A percentile compares a stretch with the other conserved stretches of the same genome.
These are phyloP conservation scores for Aspergillus tubingensis DNA, from an alignment of 2,329 filamentous ascomycete genomes.

Conservation along the genomic window DNA sequence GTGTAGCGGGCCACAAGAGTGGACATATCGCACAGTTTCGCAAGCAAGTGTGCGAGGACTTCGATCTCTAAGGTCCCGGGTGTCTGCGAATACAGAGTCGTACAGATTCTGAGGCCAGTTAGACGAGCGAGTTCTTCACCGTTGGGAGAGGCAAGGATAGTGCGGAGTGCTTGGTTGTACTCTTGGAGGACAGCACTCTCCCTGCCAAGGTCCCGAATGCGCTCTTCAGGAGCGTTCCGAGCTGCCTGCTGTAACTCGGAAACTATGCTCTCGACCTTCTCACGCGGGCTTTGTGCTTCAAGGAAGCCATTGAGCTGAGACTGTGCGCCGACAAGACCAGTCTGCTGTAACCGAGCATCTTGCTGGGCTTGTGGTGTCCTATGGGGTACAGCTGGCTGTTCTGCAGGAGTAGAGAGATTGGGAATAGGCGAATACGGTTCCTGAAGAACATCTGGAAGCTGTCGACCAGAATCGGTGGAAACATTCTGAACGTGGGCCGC, in stretches of 20 bases:
- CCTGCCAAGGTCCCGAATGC: conserved; percentile 58
- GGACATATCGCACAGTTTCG: conserved; percentile 64
- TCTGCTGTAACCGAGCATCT: conserved; percentile 42
- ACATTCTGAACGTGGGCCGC: conserved; percentile 56
- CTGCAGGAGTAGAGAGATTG: conserved; percentile 63
- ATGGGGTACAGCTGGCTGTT: conserved; percentile 62
- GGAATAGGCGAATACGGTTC: conserved; percentile 62
- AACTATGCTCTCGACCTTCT: conserved; percentile 57
- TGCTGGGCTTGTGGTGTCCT: conserved; percentile 56
- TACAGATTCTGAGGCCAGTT: conserved; percentile 59
- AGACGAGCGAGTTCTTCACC: conserved; percentile 59
- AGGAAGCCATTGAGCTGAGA: conserved; percentile 63
- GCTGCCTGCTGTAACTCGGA: conserved; percentile 59
- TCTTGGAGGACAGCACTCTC: conserved; percentile 58
- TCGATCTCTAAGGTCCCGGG: conserved; percentile 62
- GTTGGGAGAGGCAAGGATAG: conserved; percentile 56
- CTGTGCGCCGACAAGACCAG: conserved; percentile 41
- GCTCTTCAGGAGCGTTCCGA: conserved; percentile 59
- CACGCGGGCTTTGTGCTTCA: conserved; percentile 55
- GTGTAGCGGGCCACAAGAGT: conserved; percentile 56
- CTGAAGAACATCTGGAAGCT: conserved; percentile 64
- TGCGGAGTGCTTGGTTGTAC: conserved; percentile 58
- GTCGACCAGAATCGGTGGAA: conserved; percentile 61
- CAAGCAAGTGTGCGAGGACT: conserved; percentile 62
- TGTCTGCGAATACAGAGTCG: conserved; percentile 57